Evolutionary conservation across 306 rosid species (phyloP).

Genomic region (Sesbania bispinosa): DNA sequence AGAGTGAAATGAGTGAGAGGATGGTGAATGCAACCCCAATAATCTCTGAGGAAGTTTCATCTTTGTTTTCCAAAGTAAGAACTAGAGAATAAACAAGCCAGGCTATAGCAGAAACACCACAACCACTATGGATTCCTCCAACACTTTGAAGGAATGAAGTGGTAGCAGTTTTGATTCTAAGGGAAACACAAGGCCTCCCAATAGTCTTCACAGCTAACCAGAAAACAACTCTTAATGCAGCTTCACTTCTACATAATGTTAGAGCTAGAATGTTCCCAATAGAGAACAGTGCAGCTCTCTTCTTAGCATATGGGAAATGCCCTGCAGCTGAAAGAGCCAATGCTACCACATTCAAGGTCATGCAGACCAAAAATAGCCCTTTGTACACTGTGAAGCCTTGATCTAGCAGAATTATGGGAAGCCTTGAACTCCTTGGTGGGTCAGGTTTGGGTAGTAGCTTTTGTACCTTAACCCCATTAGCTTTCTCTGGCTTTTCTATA

Average conservation of each 20-base stretch:
- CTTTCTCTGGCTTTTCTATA: conserved; percentile 14
- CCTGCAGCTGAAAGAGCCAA: conserved; percentile 49
- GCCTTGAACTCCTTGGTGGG: conserved; percentile 24
- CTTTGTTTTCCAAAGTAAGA: conserved; percentile 34
- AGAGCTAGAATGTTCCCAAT: conserved; percentile 58
- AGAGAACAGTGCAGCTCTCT: conserved; percentile 51
- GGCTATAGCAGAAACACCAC: conserved; percentile 66
- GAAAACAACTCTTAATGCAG: conserved; percentile 40
- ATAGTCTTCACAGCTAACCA: conserved; percentile 45
- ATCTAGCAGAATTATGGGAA: conserved; percentile 54
- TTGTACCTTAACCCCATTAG: background rate
- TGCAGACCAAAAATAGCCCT: conserved; percentile 43
- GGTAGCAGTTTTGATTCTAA: conserved; percentile 43
- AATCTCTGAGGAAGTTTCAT: conserved; percentile 42
- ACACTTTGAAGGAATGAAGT: conserved; percentile 72
- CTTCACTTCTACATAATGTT: conserved; percentile 61
- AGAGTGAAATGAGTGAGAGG: conserved; percentile 52
- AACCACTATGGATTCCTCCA: conserved; percentile 78
- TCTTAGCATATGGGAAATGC: conserved; percentile 41
- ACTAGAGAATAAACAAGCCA: conserved; percentile 59
- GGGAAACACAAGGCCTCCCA: conserved; percentile 49
- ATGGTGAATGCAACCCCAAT: conserved; percentile 42
- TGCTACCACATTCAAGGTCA: conserved; percentile 41
- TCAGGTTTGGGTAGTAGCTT: conserved; percentile 19
- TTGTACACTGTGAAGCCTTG: conserved; percentile 72